Evolutionary conservation across 2,329 filamentous ascomycete genomes (phyloP).

Genomic region (Aspergillus fischeri): DNA sequence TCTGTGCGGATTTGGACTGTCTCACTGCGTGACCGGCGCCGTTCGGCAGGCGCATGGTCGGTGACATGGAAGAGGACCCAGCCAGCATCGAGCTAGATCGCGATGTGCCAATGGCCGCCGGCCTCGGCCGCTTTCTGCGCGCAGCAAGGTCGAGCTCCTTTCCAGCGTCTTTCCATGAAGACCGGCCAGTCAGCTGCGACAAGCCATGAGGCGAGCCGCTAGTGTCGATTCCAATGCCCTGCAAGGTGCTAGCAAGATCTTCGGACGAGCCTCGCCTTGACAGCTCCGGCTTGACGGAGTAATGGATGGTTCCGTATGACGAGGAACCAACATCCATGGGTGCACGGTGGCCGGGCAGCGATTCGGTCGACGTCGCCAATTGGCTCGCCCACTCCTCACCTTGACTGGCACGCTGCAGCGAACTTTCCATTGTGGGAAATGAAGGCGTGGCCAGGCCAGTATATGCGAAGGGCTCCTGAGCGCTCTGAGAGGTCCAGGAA

Average conservation of each 20-base stretch:
- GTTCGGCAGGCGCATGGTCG: conserved; percentile 33
- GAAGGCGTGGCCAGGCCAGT: conserved; percentile 16
- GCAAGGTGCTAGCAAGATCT: conserved; percentile 30
- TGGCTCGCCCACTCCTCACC: conserved; percentile 26
- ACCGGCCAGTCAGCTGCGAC: conserved; percentile 23
- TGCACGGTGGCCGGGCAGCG: conserved; percentile 16
- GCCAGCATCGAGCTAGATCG: conserved; percentile 35
- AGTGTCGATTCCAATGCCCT: conserved; percentile 34
- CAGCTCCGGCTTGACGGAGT: conserved; percentile 30
- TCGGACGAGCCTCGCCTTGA: conserved; percentile 31
- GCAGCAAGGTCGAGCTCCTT: conserved; percentile 45
- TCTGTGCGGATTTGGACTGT: conserved; percentile 45
- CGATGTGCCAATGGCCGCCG: conserved; percentile 44
- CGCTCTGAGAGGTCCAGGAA: conserved; percentile 26
- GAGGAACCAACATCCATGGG: conserved; percentile 22
- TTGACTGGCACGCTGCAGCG: conserved; percentile 10
- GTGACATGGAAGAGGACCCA: conserved; percentile 40
- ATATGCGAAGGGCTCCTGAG: conserved; percentile 22
- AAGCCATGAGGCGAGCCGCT: conserved; percentile 18
- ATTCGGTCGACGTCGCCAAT: conserved; percentile 15
- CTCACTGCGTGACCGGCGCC: conserved; percentile 37
- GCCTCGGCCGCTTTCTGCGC: conserved; percentile 43
- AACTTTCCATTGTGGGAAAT: conserved; percentile 20
- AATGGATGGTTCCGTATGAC: conserved; percentile 29
- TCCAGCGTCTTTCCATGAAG: conserved; percentile 33